Evolutionary conservation across 495 filamentous ascomycete genomes (phyloP).

Genomic region (Cudoniella acicularis): DNA sequence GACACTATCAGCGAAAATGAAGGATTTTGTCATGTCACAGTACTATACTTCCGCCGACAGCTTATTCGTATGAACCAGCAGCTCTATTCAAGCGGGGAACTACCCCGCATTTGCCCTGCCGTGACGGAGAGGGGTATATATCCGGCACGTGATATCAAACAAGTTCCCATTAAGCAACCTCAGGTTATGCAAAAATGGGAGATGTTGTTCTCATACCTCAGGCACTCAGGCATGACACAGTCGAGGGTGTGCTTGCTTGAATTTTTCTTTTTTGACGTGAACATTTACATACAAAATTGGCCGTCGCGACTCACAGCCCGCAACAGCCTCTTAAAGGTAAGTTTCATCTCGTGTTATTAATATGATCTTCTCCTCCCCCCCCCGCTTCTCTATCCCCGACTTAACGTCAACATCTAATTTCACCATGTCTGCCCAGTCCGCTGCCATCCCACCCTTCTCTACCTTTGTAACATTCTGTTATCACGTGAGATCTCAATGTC

Average conservation of each 20-base stretch:
- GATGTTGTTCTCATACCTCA: neutral
- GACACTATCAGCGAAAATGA: constrained; percentile 1
- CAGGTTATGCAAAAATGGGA: neutral
- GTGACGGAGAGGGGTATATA: neutral
- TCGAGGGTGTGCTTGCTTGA: neutral
- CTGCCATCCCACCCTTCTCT: neutral
- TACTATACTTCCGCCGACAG: neutral
- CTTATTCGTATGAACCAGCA: neutral
- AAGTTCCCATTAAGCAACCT: neutral
- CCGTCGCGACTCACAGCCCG: neutral
- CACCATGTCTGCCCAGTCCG: neutral
- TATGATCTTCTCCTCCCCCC: neutral
- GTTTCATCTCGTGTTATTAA: neutral
- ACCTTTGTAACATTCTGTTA: too few relatives aligned
- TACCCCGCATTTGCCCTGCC: neutral
- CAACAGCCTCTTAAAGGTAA: neutral
- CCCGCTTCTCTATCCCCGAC: neutral
- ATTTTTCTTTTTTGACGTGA: neutral
- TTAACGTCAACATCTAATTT: neutral
- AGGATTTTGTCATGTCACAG: neutral
- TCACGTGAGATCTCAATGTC: too few relatives aligned
- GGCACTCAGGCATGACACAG: neutral
- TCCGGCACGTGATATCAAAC: neutral
- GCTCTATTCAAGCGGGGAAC: neutral
- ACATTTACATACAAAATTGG: neutral